Evolutionary conservation across 495 filamentous ascomycete species (phyloP).

Genomic region (Talaromyces liani): DNA sequence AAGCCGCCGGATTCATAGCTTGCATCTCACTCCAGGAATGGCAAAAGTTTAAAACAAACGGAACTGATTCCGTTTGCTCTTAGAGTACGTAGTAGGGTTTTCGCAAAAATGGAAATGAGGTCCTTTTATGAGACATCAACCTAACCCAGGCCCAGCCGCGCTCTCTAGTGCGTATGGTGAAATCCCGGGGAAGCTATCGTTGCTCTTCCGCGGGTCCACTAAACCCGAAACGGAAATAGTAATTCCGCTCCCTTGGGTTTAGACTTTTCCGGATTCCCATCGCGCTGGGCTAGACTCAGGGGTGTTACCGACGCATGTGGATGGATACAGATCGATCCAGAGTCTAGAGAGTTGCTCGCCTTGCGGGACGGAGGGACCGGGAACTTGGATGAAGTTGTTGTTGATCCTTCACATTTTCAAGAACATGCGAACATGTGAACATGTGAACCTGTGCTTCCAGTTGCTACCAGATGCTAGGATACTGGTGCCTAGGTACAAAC

Average conservation of each 20-base stretch:
- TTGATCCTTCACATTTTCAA: neutral
- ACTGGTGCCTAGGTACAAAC: neutral
- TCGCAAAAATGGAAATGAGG: neutral
- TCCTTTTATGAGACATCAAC: neutral
- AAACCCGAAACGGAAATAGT: neutral
- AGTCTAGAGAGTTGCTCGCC: neutral
- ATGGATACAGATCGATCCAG: neutral
- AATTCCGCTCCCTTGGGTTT: neutral
- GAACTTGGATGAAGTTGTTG: neutral
- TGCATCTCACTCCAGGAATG: neutral
- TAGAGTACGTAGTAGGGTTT: neutral
- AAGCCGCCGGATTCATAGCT: neutral
- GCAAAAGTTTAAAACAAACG: neutral
- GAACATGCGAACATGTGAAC: neutral
- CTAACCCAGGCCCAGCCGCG: neutral
- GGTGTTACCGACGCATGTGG: neutral
- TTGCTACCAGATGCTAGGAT: neutral
- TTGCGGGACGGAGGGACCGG: neutral
- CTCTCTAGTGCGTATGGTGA: neutral
- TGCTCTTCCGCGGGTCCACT: neutral
- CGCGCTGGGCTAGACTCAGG: neutral
- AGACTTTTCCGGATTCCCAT: neutral
- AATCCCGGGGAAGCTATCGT: neutral
- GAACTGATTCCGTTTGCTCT: neutral
- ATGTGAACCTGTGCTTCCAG: neutral